Percentiles rank a stretch among this genome's conserved stretches.
Conservation (phyloP, 371 early-diverging fungal species). For the Haplosporangium sp. region DNA sequence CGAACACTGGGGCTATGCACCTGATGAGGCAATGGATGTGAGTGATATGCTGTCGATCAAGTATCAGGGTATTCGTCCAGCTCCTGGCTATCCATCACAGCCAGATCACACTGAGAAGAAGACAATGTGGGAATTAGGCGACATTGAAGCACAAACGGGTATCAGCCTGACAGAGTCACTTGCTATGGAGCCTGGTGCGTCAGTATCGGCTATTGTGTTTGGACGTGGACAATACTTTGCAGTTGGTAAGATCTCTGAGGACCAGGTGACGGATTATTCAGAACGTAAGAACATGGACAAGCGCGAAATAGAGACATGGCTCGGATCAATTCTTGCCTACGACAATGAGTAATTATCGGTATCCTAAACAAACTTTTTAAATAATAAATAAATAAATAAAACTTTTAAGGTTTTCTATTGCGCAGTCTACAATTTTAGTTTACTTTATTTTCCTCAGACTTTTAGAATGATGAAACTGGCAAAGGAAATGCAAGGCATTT, state of each 20-base stretch:
- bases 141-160: slow-evolving; percentile 81
- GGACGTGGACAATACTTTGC: slow-evolving; percentile 84
- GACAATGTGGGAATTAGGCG: slow-evolving; percentile 89
- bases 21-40: slow-evolving; percentile 78
- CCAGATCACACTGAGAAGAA: slow-evolving; percentile 93
- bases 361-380: no score
- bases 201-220: slow-evolving; percentile 71
- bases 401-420: neutral
- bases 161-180: slow-evolving; percentile 89
- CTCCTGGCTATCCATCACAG: slow-evolving; percentile 91
- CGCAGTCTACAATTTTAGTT: no score
- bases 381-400: neutral
- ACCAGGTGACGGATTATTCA: slow-evolving; percentile 87
- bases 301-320: slow-evolving; percentile 85
- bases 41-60: slow-evolving; percentile 87
- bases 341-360: slow-evolving; percentile 53
- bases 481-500: no score
- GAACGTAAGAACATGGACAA: slow-evolving; percentile 78
- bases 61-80: slow-evolving; percentile 94
- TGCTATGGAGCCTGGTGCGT: slow-evolving; percentile 93
- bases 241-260: slow-evolving; percentile 92
- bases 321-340: slow-evolving; percentile 87
- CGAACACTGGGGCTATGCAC: slow-evolving; percentile 89
- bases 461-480: no score
- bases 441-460: no score